These are phyloP conservation scores for Lichtheimia ornata DNA, from an alignment of 371 early-diverging fungal species.

Conservation along the genomic window DNA sequence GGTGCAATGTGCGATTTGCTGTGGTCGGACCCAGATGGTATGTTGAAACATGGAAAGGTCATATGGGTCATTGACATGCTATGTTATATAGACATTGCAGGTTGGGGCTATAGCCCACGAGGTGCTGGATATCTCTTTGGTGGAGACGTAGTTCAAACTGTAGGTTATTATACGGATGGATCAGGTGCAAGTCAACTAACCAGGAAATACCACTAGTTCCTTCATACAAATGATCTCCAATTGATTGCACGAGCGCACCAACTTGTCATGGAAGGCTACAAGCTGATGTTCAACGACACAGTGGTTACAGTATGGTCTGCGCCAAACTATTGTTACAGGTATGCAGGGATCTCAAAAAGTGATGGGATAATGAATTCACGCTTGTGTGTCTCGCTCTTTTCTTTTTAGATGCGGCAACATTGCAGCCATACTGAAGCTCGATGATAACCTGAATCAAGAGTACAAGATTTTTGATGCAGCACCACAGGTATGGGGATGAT, in stretches of 20 bases:
- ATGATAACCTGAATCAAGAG: conserved; percentile 82
- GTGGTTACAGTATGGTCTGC: conserved; percentile 99
- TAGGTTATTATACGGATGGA: conserved; percentile 27
- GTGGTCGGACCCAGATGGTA: conserved; percentile 99
- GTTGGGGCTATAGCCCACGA: conserved; percentile 97
- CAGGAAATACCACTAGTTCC: conserved; percentile 52
- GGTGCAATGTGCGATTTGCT: conserved; percentile 99
- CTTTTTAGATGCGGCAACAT: conserved; percentile 92
- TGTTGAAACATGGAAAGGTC: background rate
- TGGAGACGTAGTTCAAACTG: conserved; percentile 82
- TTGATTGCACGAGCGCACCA: conserved; percentile 99
- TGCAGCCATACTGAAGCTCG: conserved; percentile 97
- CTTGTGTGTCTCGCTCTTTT: background rate
- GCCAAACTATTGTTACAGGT: conserved; percentile 98
- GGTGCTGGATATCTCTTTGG: conserved; percentile 99
- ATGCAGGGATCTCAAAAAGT: conserved; percentile 4
- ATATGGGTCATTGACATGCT: background rate
- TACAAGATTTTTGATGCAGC: conserved; percentile 90
- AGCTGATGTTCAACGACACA: conserved; percentile 92
- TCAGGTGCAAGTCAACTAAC: too few species aligned
- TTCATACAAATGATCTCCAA: conserved; percentile 88
- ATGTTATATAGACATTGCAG: conserved; percentile 36
- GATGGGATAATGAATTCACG: background rate
- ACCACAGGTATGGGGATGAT: conserved; percentile 54
- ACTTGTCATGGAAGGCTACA: conserved; percentile 98